phyloP scores from a whole-genome alignment of 352 stramenopile species.

The Detonula confervacea region DNA sequence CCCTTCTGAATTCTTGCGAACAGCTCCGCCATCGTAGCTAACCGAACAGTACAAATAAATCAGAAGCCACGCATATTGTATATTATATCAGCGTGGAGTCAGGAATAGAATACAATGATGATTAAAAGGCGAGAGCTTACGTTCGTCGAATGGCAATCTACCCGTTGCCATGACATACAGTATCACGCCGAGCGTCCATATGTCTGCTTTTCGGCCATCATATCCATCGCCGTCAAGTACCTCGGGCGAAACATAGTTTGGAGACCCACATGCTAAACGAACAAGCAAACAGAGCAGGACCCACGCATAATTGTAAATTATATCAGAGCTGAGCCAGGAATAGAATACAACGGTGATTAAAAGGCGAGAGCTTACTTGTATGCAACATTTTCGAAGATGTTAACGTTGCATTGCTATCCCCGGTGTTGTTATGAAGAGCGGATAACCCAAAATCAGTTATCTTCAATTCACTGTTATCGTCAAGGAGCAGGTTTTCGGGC shows the following conservation, averaged over 20 bases:
- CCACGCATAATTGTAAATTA: too few relatives aligned
- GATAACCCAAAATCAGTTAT: constrained; percentile 98
- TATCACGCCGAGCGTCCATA: constrained; percentile 97
- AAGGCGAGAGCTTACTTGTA: constrained; percentile 37
- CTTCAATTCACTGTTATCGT: constrained; percentile 95
- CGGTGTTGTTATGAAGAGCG: constrained; percentile 86
- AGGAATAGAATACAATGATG: too few relatives aligned
- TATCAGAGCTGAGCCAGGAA: constrained; percentile 50
- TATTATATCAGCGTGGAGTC: too few relatives aligned
- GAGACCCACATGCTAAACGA: constrained; percentile 95
- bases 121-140: too few relatives aligned
- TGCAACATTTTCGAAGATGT: constrained; percentile 54
- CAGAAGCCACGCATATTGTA: too few relatives aligned
- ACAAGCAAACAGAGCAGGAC: constrained; percentile 87
- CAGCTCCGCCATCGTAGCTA: constrained; percentile 91
- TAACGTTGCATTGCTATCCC: constrained; percentile 41
- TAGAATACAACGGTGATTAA: constrained; percentile 13
- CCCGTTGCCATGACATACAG: constrained; percentile 90
- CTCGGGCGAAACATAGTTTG: constrained; percentile 94
- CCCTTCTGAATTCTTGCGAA: constrained; percentile 97
- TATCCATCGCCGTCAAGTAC: constrained; percentile 88
- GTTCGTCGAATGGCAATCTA: constrained; percentile 69
- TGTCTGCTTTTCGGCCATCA: constrained; percentile 84
- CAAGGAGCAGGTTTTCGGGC: constrained; percentile 94
- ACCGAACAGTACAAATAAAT: too few relatives aligned